Percentiles rank a stretch among this genome's conserved stretches.
Conservation (phyloP, 2,329 filamentous ascomycete species). For the Neoarthrinium moseri region DNA sequence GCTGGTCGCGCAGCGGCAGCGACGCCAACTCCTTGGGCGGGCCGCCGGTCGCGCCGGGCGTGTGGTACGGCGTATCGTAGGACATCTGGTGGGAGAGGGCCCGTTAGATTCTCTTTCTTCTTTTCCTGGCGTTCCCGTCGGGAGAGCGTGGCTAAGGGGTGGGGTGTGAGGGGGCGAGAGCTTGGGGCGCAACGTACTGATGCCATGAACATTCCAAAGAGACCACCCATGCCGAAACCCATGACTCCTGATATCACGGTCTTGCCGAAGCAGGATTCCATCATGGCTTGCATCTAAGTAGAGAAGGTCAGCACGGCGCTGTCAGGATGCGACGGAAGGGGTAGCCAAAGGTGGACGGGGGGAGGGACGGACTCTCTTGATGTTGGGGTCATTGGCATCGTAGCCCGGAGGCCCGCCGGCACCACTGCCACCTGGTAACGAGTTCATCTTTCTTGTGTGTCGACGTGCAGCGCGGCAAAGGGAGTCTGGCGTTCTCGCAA, state of each 20-base stretch:
- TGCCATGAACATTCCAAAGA: constrained; percentile 98
- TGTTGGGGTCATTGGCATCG: constrained; percentile 47
- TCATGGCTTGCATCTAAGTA: constrained; percentile 71
- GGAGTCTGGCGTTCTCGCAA: neutral
- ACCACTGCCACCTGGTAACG: constrained; percentile 21
- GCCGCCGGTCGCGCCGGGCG: constrained; percentile 29
- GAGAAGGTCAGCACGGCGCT: neutral
- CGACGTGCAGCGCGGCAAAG: neutral
- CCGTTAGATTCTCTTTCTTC: constrained; percentile 1
- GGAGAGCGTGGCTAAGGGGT: neutral
- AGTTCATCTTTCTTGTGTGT: constrained; percentile 26
- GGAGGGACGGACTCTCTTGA: constrained; percentile 44
- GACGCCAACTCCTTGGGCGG: constrained; percentile 41
- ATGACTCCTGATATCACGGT: constrained; percentile 86
- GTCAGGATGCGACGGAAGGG: neutral
- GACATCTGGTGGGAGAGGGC: constrained; percentile 68
- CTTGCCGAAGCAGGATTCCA: constrained; percentile 93
- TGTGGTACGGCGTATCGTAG: constrained; percentile 88
- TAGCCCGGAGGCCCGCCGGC: constrained; percentile 17
- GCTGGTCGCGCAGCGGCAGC: constrained; percentile 82
- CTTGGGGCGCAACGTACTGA: constrained; percentile 60
- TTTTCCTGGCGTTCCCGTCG: neutral
- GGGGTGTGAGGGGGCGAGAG: constrained; percentile 6
- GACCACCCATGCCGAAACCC: constrained; percentile 89
- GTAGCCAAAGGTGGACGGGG: neutral